A percentile compares a stretch with the other conserved stretches of the same genome.
These are phyloP conservation scores for Tricholoma hemisulphureum DNA, from an alignment of 768 basidiomycete genomes.

Conservation along the genomic window DNA sequence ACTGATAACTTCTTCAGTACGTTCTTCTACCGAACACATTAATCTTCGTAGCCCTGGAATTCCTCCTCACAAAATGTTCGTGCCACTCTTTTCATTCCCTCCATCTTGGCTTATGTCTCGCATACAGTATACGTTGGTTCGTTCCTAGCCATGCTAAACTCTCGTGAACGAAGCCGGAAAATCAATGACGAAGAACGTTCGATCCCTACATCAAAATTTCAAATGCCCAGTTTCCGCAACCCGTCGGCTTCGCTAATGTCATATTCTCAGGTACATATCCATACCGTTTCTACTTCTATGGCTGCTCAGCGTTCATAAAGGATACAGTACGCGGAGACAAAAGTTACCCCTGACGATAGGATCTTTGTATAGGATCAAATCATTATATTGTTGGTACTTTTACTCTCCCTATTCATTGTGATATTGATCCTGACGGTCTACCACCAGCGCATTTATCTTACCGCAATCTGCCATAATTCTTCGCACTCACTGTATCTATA, in stretches of 20 bases:
- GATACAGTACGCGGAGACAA: not conserved
- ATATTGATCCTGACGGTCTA: not conserved
- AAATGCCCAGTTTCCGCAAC: conserved; percentile 9
- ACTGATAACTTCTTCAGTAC: conserved; percentile 27
- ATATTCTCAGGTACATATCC: not conserved
- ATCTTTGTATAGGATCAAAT: not conserved
- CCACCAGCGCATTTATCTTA: not conserved
- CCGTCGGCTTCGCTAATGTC: not conserved
- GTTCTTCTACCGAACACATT: conserved; percentile 43
- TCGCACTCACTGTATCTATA: not conserved
- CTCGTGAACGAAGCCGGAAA: conserved; percentile 30
- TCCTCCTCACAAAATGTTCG: conserved; percentile 45
- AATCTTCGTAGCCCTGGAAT: conserved; percentile 42
- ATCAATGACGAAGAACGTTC: conserved; percentile 13
- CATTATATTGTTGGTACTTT: not conserved
- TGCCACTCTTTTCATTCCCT: not conserved
- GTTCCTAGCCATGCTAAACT: conserved; percentile 45
- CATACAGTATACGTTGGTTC: conserved; percentile 47
- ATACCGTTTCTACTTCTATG: not conserved
- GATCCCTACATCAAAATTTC: conserved; percentile 7
- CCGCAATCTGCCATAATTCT: not conserved
- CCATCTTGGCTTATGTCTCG: not conserved
- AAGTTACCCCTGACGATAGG: not conserved
- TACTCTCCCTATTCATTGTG: not conserved
- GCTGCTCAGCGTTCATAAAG: not conserved